phyloP scores from a whole-genome alignment of 495 filamentous ascomycete species.

The Aspergillus coremiiformis region DNA sequence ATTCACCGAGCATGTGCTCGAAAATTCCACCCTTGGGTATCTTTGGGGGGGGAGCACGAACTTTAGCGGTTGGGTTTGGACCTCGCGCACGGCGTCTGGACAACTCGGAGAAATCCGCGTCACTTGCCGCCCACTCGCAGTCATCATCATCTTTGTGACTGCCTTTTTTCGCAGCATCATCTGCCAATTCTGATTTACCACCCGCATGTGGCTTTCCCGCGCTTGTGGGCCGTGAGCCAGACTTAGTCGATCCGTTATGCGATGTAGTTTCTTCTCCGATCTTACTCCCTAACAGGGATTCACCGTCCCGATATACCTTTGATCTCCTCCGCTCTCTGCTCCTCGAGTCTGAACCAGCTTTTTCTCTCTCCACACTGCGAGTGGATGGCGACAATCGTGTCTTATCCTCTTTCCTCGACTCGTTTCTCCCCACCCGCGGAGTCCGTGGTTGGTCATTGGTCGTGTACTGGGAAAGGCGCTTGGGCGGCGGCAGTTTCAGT shows the following conservation, averaged over 20 bases:
- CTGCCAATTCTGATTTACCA: constrained; percentile 20
- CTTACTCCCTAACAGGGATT: constrained; percentile 13
- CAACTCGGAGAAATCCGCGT: constrained; percentile 40
- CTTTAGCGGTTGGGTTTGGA: constrained; percentile 7
- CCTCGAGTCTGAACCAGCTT: constrained; percentile 7
- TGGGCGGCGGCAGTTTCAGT: constrained; percentile 45
- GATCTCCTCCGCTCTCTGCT: constrained; percentile 16
- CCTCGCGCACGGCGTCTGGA: constrained; percentile 35
- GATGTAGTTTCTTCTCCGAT: constrained; percentile 12
- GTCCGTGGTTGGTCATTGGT: constrained; percentile 28
- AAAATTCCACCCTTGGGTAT: constrained; percentile 43
- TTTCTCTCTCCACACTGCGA: constrained; percentile 10
- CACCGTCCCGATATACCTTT: constrained; percentile 14
- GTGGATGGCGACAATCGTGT: constrained; percentile 8
- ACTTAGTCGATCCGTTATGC: constrained; percentile 8
- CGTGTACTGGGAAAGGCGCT: constrained; percentile 38
- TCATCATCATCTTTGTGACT: constrained; percentile 26
- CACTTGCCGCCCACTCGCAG: constrained; percentile 36
- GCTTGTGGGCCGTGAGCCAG: constrained; percentile 11
- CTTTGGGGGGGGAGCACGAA: constrained; percentile 18
- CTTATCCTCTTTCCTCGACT: constrained; percentile 18
- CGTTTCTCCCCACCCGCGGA: constrained; percentile 13
- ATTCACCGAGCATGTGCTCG: constrained; percentile 44
- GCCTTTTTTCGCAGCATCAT: constrained; percentile 21
- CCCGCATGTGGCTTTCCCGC: constrained; percentile 11